A percentile compares a stretch with the other conserved stretches of the same genome.
phyloP scores from a whole-genome alignment of 331 rosid species.

The Malus hybrid region DNA sequence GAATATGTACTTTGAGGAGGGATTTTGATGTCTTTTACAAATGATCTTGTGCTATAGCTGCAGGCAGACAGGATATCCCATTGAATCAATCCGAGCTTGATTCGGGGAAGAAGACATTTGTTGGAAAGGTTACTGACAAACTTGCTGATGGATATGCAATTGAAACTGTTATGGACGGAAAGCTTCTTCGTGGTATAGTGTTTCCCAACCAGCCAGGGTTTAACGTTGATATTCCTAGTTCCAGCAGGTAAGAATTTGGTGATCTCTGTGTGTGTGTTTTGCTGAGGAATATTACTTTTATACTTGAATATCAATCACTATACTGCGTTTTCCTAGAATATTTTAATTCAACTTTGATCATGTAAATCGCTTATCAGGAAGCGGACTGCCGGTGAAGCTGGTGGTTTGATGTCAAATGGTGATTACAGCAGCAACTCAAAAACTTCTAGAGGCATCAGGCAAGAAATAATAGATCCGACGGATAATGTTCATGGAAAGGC shows the following conservation, averaged over 20 bases:
- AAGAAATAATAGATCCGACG: constrained; percentile 30
- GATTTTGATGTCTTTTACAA: constrained; percentile 7
- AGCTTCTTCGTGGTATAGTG: constrained; percentile 74
- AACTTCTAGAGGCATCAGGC: constrained; percentile 29
- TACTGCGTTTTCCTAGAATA: too few relatives aligned
- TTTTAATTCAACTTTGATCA: background rate
- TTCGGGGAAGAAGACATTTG: constrained; percentile 55
- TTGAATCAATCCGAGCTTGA: constrained; percentile 30
- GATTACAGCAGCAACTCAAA: constrained; percentile 35
- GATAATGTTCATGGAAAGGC: constrained; percentile 25
- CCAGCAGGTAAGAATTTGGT: constrained; percentile 39
- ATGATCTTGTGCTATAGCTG: constrained; percentile 16
- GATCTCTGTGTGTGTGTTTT: background rate
- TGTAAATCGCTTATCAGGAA: constrained; percentile 47
- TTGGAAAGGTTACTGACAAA: constrained; percentile 65
- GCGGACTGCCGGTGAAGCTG: constrained; percentile 51
- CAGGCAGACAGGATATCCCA: constrained; percentile 41
- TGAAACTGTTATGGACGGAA: constrained; percentile 90
- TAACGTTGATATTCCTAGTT: constrained; percentile 19
- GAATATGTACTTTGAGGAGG: background rate
- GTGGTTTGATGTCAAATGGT: constrained; percentile 40
- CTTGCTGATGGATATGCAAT: constrained; percentile 51
- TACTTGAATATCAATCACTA: too few relatives aligned
- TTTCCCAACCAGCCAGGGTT: constrained; percentile 48
- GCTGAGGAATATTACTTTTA: background rate